phyloP scores from a whole-genome alignment of 805 yeast species.

The Cyberlindnera amylophila region DNA sequence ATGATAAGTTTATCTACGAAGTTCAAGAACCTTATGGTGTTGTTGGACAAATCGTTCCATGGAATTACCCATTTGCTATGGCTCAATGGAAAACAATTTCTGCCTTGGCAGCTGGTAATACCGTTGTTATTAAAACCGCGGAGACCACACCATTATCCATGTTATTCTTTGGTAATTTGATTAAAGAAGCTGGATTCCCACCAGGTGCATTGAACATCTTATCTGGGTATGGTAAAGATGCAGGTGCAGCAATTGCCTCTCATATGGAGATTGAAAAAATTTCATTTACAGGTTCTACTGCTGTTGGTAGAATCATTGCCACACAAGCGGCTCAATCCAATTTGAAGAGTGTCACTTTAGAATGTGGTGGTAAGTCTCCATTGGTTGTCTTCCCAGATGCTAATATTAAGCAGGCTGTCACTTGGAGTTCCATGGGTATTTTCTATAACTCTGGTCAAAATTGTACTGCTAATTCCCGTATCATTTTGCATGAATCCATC shows the following conservation, averaged over 20 bases:
- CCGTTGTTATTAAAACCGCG: constrained; percentile 69
- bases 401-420: constrained; percentile 58
- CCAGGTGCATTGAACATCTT: constrained; percentile 72
- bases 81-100: constrained; percentile 77
- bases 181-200: constrained; percentile 72
- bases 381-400: constrained; percentile 60
- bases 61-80: constrained; percentile 84
- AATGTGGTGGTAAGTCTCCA: constrained; percentile 74
- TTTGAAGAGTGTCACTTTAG: constrained; percentile 61
- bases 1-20: constrained; percentile 62
- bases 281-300: constrained; percentile 65
- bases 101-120: constrained; percentile 73
- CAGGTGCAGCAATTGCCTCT: constrained; percentile 63
- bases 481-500: constrained; percentile 52
- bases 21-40: constrained; percentile 75
- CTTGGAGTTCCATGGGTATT: constrained; percentile 65
- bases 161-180: constrained; percentile 55
- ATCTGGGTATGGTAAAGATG: constrained; percentile 65
- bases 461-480: constrained; percentile 64
- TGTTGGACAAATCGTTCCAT: constrained; percentile 79
- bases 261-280: constrained; percentile 57
- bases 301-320: constrained; percentile 64
- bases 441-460: constrained; percentile 65
- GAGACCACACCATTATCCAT: constrained; percentile 75
- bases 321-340: constrained; percentile 63